Evolutionary conservation across 495 filamentous ascomycete genomes (phyloP).

Genomic region (Zalerion maritima): DNA sequence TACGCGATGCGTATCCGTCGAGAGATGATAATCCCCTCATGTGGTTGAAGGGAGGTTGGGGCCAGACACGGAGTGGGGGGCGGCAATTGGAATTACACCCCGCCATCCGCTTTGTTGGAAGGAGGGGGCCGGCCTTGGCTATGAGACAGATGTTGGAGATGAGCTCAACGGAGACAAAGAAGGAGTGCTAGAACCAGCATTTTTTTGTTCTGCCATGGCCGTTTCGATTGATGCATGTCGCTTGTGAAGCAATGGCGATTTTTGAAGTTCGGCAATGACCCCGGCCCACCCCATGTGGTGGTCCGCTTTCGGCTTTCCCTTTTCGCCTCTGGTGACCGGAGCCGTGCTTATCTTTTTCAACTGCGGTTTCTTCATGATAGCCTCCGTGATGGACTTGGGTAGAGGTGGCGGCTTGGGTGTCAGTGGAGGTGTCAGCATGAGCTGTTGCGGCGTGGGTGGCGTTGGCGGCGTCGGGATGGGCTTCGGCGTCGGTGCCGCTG

Average conservation of each 20-base stretch:
- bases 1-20: too few relatives aligned
- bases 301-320: conserved; percentile 18
- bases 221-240: conserved; percentile 37
- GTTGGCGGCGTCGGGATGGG: conserved; percentile 12
- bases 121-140: too few relatives aligned
- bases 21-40: too few relatives aligned
- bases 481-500: conserved; percentile 15
- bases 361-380: conserved; percentile 24
- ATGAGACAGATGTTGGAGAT: too few relatives aligned
- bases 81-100: too few relatives aligned
- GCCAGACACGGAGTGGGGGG: too few relatives aligned
- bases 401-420: conserved; percentile 12
- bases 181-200: too few relatives aligned
- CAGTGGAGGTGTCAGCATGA: conserved; percentile 5
- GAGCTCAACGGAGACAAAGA: too few relatives aligned
- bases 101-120: too few relatives aligned
- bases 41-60: too few relatives aligned
- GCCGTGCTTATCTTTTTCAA: conserved; percentile 29
- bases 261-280: conserved; percentile 37
- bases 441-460: conserved; percentile 15
- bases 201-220: conserved; percentile 25
- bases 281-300: conserved; percentile 36
- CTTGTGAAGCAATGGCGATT: conserved; percentile 32
- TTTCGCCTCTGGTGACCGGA: conserved; percentile 25
- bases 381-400: conserved; percentile 20